Evolutionary conservation across 192 early-diverging fungal genomes (phyloP), one percentile per base, ranked within the genome.

Genomic region (Linnemannia schmuckeri): DNA sequence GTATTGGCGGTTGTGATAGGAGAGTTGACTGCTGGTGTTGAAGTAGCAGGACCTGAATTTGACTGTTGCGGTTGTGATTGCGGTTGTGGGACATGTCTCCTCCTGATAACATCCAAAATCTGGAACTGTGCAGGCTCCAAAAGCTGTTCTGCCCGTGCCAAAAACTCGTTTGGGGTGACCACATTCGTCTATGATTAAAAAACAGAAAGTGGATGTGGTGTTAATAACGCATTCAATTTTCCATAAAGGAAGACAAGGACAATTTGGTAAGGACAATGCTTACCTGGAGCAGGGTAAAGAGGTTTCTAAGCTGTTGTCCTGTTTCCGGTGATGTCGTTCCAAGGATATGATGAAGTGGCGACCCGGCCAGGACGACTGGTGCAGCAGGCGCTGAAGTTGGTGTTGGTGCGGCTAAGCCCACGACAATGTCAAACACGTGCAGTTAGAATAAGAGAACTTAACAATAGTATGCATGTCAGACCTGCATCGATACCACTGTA

Each of bases 41-140:
- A 41, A 35, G 55, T 47, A 24, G 38, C 33, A 61, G 74, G 35
- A 4, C 41, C 37, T 1, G 78, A 7, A 33, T 18, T 12, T 68
- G 77, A 41, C 44, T 46, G 44, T 27, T 54, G 68, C 0, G 47
- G 24, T 44, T 37, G 4, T 22, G 17, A 46, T 55, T 66, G 61
- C 30, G 15, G 55, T 70, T 37, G 41, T 1, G 72, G 55, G 24
- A 57, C 80, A 41, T 88, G 84, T 74, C 87, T 83, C 42, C 83
- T 88, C 74, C 89, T 89, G 37, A 91, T 82, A 66, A 82, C 75
- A 80, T 91, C 84, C 42, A 91, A 41, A 73, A 88, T 88, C 46
- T 89, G 85, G 57, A 88, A 91, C 33, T 91, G 90, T 61, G 88
- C 87, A 68, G 82, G 79, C n/a, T 79, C 88, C 44, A 91, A 72